Conservation (phyloP, 129 eudicot genomes). For the Centrapalus pauciflorus region DNA sequence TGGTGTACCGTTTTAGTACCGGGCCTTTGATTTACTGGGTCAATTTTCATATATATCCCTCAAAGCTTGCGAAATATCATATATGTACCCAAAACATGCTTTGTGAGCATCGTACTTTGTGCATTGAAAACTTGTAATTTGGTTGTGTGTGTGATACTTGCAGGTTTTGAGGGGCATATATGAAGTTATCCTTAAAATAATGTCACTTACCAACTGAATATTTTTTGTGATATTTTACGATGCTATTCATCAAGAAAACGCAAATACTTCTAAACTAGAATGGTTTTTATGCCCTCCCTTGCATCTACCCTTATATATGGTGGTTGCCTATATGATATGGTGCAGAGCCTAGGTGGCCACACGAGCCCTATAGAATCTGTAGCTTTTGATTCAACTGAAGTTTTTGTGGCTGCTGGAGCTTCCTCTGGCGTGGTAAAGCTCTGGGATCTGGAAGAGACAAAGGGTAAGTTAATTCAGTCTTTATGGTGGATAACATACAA, state of each 20-base stretch:
- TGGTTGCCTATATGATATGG: background rate
- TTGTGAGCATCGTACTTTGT: too few species aligned
- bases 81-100: too few species aligned
- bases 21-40: background rate
- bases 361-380: slow-evolving; percentile 91
- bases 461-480: slow-evolving; percentile 43
- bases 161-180: background rate
- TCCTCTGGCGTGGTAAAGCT: slow-evolving; percentile 76
- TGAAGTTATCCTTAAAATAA: too few species aligned
- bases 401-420: slow-evolving; percentile 87
- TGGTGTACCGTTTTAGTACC: too few species aligned
- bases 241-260: background rate
- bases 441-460: slow-evolving; percentile 92
- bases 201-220: background rate
- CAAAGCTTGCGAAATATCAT: too few species aligned
- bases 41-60: too few species aligned
- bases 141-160: background rate
- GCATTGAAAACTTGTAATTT: too few species aligned
- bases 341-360: slow-evolving; percentile 82
- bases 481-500: too few species aligned
- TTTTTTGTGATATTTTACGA: background rate
- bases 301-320: background rate
- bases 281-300: background rate
- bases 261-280: background rate
- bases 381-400: slow-evolving; percentile 81